Evolutionary conservation across 768 basidiomycete genomes (phyloP).

Genomic region (Calocybe indica): DNA sequence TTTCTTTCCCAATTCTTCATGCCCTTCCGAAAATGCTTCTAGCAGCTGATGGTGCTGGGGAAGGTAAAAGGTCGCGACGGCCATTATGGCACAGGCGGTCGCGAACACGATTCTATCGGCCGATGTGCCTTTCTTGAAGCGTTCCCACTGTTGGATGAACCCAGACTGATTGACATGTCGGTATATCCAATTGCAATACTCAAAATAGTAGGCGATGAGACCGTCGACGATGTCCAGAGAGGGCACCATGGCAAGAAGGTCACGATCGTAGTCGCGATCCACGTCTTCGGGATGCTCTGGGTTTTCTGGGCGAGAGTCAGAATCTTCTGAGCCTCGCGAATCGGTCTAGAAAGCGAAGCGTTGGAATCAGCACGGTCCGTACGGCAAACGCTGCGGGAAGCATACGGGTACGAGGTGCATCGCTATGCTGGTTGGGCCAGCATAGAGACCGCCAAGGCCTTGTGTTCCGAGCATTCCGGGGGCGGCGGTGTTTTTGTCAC

Average conservation of each 20-base stretch:
- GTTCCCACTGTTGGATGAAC: slow-evolving; percentile 63
- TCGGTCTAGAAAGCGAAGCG: slow-evolving; percentile 29
- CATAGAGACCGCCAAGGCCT: slow-evolving; percentile 54
- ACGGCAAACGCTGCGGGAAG: slow-evolving; percentile 10
- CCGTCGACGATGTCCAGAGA: slow-evolving; percentile 63
- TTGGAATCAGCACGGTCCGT: slow-evolving; percentile 10
- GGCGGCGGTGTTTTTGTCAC: slow-evolving; percentile 37
- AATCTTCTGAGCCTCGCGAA: slow-evolving; percentile 45
- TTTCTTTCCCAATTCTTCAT: slow-evolving; percentile 56
- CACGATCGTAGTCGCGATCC: slow-evolving; percentile 61
- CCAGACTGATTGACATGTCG: slow-evolving; percentile 64
- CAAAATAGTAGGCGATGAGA: slow-evolving; percentile 73
- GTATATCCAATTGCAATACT: slow-evolving; percentile 86
- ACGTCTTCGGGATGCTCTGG: slow-evolving; percentile 41
- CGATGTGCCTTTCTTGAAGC: slow-evolving; percentile 61
- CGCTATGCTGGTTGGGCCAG: slow-evolving; percentile 73
- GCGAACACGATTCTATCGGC: slow-evolving; percentile 67
- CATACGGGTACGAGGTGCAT: slow-evolving; percentile 62
- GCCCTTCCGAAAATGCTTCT: slow-evolving; percentile 41
- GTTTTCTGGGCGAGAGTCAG: slow-evolving; percentile 46
- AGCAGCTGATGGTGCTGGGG: slow-evolving; percentile 60
- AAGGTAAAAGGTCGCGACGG: slow-evolving; percentile 67
- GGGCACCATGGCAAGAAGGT: slow-evolving; percentile 64
- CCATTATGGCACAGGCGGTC: slow-evolving; percentile 71
- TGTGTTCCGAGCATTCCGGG: slow-evolving; percentile 67